Evolutionary conservation across 768 basidiomycete genomes (phyloP).

Genomic region (Lentinula lateritia): DNA sequence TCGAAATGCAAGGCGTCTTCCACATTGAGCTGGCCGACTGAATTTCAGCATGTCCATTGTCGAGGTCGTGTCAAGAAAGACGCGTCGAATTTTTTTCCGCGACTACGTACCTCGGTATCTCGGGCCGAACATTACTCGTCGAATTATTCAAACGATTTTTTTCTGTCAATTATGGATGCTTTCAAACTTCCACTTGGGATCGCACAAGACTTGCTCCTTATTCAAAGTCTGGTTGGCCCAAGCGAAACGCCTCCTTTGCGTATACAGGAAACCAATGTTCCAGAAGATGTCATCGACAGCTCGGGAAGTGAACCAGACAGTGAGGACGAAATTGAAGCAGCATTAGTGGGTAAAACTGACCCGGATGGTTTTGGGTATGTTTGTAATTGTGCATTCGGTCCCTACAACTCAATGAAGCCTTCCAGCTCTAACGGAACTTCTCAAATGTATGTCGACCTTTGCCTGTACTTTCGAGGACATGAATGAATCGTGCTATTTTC

Average conservation of each 20-base stretch:
- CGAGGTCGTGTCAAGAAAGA: constrained; percentile 4
- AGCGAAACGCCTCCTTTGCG: constrained; percentile 9
- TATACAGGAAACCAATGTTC: not conserved
- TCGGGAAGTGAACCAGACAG: constrained; percentile 51
- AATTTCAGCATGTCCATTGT: constrained; percentile 10
- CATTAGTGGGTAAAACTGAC: constrained; percentile 36
- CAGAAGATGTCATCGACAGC: constrained; percentile 43
- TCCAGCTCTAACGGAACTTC: not conserved
- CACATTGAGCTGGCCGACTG: constrained; percentile 12
- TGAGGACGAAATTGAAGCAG: constrained; percentile 72
- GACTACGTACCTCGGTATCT: not conserved
- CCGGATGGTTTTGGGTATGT: constrained; percentile 5
- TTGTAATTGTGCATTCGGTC: not conserved
- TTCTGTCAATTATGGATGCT: constrained; percentile 22
- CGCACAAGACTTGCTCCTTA: constrained; percentile 72
- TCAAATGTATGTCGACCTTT: not conserved
- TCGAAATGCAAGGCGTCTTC: constrained; percentile 12
- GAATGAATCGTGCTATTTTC: not conserved
- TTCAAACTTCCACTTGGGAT: constrained; percentile 61
- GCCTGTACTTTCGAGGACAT: not conserved
- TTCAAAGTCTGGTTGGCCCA: constrained; percentile 56
- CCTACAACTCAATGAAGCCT: not conserved
- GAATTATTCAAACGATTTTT: not conserved
- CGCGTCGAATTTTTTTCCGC: not conserved
- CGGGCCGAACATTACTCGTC: not conserved